Evolutionary conservation across 805 yeast genomes (phyloP), one percentile per base, ranked within the genome.

Genomic region (Ogataea pignaliae): DNA sequence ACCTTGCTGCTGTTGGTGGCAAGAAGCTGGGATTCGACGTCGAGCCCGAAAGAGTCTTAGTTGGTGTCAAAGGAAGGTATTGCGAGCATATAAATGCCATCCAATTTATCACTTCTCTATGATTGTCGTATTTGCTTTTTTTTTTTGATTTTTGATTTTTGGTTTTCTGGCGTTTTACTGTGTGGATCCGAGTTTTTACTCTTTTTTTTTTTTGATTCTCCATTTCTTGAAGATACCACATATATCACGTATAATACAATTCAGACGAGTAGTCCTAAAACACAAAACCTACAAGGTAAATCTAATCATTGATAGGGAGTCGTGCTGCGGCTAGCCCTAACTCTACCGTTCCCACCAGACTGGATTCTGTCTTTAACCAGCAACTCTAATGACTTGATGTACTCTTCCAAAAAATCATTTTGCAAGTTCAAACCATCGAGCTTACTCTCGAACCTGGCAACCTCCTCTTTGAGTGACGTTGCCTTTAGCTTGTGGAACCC

Each of bases 401-500:
- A 64, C 6, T 44, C 39, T 33, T 54, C 54, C 43, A 63, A 45
- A 34, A 64, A 63, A 18, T 44, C 43, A 36, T 57, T 59, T 41
- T 60, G 56, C 10, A 41, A 37, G 11, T 30, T 31, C 17, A 60
- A 30, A 2, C 29, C 36, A 3, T 33, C 29, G 3, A 45, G 40
- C 21, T 21, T 43, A 6, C 34, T 33, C 17, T 50, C 34, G 26
- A 53, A 40, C 1, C 36, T 37, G 0, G 34, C 48, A 8, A 46
- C 41, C 32, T 55, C 50, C 3, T 49, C 50, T 10, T 53, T 50
- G 3, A 59, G 32, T 21, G 46, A 42, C 17, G 36, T 38, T 13
- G 57, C 46, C 18, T 50, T 47, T 29, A 70, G 54, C 29, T 57
- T 56, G 26, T 54, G 46, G 32, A 68, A 70, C 5, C 65, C 59